These are phyloP conservation scores for Daldinia bambusicola DNA, from an alignment of 495 filamentous ascomycete genomes.

Conservation along the genomic window DNA sequence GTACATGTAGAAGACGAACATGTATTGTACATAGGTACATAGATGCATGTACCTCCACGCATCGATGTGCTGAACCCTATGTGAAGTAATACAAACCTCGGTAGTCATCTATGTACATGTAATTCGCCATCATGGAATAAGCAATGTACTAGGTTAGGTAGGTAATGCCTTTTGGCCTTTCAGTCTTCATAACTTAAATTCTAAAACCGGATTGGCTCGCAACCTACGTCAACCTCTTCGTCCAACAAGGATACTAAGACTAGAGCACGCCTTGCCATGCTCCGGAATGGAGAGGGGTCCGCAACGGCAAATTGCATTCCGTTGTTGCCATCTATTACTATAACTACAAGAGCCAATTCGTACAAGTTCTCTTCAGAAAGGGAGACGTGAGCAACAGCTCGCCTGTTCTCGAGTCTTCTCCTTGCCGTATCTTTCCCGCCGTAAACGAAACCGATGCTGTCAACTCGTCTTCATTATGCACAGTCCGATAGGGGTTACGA, in stretches of 20 bases:
- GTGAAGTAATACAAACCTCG: too few relatives aligned
- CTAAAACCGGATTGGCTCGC: neutral
- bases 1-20: neutral
- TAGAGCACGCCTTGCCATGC: slow-evolving; percentile 13
- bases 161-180: neutral
- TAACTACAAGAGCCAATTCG: slow-evolving; percentile 26
- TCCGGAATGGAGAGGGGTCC: slow-evolving; percentile 18
- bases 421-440: neutral
- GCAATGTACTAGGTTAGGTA: too few relatives aligned
- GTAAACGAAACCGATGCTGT: neutral
- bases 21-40: too few relatives aligned
- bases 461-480: slow-evolving; percentile 21
- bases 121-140: neutral
- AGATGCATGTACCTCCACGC: neutral
- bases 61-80: too few relatives aligned
- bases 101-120: neutral
- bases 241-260: neutral
- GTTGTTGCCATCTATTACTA: slow-evolving; percentile 23
- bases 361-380: slow-evolving; percentile 14
- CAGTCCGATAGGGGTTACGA: slow-evolving; percentile 1
- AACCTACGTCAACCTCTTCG: slow-evolving; percentile 13
- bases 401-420: neutral
- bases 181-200: neutral
- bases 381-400: neutral
- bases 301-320: slow-evolving; percentile 23